These are phyloP conservation scores for Colletotrichum tanaceti DNA, from an alignment of 2,329 filamentous ascomycete genomes.

Conservation along the genomic window DNA sequence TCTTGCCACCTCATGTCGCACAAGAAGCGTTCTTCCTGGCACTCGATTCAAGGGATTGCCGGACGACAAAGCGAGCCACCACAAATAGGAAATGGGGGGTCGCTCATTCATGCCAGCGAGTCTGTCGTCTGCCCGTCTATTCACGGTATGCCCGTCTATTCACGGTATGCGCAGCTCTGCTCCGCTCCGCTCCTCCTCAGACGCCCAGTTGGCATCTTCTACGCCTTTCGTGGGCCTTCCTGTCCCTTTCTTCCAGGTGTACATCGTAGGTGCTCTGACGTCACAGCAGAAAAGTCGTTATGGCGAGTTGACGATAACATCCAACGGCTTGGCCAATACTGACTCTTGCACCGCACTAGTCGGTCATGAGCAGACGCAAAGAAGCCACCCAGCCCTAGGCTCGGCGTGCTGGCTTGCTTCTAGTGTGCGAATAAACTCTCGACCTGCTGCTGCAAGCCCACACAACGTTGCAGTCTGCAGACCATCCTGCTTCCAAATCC, in stretches of 20 bases:
- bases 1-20: slow-evolving; percentile 20
- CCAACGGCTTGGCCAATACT: slow-evolving; percentile 23
- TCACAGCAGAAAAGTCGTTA: slow-evolving; percentile 22
- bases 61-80: slow-evolving; percentile 18
- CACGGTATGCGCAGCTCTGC: no score
- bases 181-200: background rate
- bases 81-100: slow-evolving; percentile 7
- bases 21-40: slow-evolving; percentile 20
- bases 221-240: slow-evolving; percentile 10
- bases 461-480: slow-evolving; percentile 16
- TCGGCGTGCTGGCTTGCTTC: slow-evolving; percentile 25
- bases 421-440: slow-evolving; percentile 36
- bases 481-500: slow-evolving; percentile 18
- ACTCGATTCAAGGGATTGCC: slow-evolving; percentile 8
- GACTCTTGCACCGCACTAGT: slow-evolving; percentile 32
- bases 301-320: slow-evolving; percentile 16
- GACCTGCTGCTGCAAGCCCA: slow-evolving; percentile 27
- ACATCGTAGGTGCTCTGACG: slow-evolving; percentile 30
- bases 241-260: slow-evolving; percentile 6
- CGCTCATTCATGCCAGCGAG: background rate
- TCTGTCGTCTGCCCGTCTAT: background rate
- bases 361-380: slow-evolving; percentile 24
- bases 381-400: slow-evolving; percentile 16
- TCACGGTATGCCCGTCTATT: background rate
- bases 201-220: background rate